These are phyloP conservation scores for Dittrichia graveolens DNA, from an alignment of 129 eudicot genomes.

Conservation along the genomic window DNA sequence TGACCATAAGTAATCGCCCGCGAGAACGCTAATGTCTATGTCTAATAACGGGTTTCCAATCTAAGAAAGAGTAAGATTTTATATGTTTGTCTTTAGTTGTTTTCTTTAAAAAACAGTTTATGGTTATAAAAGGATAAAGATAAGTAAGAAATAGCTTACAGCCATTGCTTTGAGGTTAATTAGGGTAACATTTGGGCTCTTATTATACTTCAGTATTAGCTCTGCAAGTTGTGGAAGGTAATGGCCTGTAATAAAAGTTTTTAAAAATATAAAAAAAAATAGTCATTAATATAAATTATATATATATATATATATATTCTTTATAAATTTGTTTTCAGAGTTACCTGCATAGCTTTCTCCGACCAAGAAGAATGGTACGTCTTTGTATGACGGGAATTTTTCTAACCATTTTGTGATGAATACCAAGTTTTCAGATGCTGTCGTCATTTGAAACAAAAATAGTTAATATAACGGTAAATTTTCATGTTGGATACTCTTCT, in stretches of 20 bases:
- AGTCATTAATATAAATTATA: too few species aligned
- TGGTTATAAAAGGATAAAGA: too few species aligned
- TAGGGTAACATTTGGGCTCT: conserved; percentile 25
- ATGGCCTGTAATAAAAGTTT: conserved; percentile 35
- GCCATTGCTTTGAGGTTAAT: conserved; percentile 46
- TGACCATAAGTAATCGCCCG: conserved; percentile 44
- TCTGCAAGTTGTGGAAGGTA: conserved; percentile 50
- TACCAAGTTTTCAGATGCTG: conserved; percentile 43
- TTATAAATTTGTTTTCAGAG: not conserved
- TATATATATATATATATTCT: too few species aligned
- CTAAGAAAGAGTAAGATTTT: not conserved
- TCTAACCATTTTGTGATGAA: conserved; percentile 42
- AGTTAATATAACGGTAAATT: conserved; percentile 1
- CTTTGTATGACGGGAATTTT: conserved; percentile 42
- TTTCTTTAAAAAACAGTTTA: too few species aligned
- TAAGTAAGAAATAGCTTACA: conserved; percentile 7
- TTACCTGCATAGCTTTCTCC: conserved; percentile 56
- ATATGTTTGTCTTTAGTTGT: too few species aligned
- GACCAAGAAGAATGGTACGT: conserved; percentile 36
- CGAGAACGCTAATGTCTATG: conserved; percentile 43
- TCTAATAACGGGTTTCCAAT: conserved; percentile 50
- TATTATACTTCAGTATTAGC: conserved; percentile 37
- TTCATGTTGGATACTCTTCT: not conserved
- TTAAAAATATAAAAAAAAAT: not conserved
- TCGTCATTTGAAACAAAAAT: not conserved